phyloP scores from a whole-genome alignment of 495 filamentous ascomycete genomes.

The Daldinia caldariorum region DNA sequence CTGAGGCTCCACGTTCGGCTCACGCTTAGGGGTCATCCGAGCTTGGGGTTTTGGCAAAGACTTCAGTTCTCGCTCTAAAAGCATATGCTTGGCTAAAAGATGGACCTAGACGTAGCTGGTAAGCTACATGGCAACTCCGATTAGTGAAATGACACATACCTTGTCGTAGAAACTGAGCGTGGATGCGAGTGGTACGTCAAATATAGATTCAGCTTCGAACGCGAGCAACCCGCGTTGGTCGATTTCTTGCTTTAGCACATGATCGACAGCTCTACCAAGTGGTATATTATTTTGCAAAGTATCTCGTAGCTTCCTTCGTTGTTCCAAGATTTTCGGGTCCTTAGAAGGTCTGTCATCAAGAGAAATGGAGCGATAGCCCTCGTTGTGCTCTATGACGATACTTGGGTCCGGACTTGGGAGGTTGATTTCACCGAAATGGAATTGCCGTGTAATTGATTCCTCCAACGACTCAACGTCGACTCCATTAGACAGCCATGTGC shows the following conservation, averaged over 20 bases:
- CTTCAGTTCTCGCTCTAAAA: neutral
- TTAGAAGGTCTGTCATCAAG: slow-evolving; percentile 18
- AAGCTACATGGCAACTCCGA: neutral
- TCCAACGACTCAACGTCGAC: neutral
- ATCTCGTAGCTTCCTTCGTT: slow-evolving; percentile 1
- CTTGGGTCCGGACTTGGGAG: neutral
- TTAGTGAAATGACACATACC: neutral
- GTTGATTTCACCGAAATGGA: neutral
- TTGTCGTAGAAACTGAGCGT: slow-evolving; percentile 14
- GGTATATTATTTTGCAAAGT: neutral
- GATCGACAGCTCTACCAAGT: slow-evolving; percentile 4
- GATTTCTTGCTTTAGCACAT: slow-evolving; percentile 33
- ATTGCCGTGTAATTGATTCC: neutral
- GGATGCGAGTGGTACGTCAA: slow-evolving; percentile 10
- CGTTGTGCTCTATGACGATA: neutral
- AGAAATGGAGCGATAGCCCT: slow-evolving; percentile 16
- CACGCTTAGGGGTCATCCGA: neutral
- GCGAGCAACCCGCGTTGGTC: slow-evolving; percentile 22
- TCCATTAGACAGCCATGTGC: slow-evolving; percentile 25
- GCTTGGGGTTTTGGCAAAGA: neutral
- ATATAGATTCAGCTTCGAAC: slow-evolving; percentile 16
- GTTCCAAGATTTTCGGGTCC: slow-evolving; percentile 1
- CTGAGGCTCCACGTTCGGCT: slow-evolving; percentile 10
- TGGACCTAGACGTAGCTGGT: slow-evolving; percentile 28
- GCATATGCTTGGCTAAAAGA: slow-evolving; percentile 27